A percentile compares a stretch with the other conserved stretches of the same genome.
phyloP scores from a whole-genome alignment of 2,329 filamentous ascomycete species.

The Emmonsiellopsis sp. region DNA sequence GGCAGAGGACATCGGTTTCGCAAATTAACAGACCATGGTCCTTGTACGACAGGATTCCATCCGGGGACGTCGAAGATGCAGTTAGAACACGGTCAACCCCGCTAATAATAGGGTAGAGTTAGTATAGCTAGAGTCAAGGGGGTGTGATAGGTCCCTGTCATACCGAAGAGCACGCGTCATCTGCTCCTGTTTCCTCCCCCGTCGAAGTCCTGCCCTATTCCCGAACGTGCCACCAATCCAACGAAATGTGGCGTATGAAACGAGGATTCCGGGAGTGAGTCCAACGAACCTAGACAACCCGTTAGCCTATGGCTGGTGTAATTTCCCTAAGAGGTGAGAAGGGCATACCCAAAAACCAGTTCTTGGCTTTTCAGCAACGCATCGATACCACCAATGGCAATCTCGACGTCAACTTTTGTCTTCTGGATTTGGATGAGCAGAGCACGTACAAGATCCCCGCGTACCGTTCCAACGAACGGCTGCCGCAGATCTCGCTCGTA shows the following conservation, averaged over 20 bases:
- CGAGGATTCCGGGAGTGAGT: constrained; percentile 83
- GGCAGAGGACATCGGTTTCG: constrained; percentile 75
- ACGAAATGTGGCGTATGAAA: constrained; percentile 63
- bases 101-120: constrained; percentile 21
- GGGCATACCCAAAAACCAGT: constrained; percentile 66
- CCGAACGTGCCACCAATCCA: constrained; percentile 65
- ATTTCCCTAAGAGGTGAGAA: background rate
- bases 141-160: background rate
- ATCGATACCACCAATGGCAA: constrained; percentile 93
- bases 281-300: constrained; percentile 62
- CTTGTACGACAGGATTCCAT: constrained; percentile 75
- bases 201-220: constrained; percentile 58
- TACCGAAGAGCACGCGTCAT: constrained; percentile 68
- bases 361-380: constrained; percentile 91
- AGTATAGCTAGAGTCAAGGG: background rate
- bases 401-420: constrained; percentile 95
- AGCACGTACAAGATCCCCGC: constrained; percentile 79
- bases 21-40: constrained; percentile 85
- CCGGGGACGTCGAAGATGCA: constrained; percentile 58
- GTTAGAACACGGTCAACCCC: constrained; percentile 79
- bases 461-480: constrained; percentile 72
- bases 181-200: constrained; percentile 57
- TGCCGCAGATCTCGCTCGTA: constrained; percentile 82
- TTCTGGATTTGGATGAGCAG: constrained; percentile 96
- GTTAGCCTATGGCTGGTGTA: background rate